Base-by-base conservation (phyloP, 768 basidiomycete genomes). In the Boletus bicolor region DNA sequence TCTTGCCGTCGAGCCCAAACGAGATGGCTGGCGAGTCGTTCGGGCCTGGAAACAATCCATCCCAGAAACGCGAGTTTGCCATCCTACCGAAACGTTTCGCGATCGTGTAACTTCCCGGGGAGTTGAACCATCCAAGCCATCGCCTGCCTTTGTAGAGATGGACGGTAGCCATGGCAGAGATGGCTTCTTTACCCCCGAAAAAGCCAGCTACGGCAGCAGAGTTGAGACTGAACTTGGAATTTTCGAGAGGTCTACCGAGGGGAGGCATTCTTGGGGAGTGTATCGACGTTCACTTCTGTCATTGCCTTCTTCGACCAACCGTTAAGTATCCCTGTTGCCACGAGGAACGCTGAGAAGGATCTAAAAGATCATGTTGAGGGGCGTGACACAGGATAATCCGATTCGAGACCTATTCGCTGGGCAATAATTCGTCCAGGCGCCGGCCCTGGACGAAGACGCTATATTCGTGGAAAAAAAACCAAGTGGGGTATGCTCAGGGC, bases 121-220 rank as follows among this genome's bases (percentile, higher is more conserved):
- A 68, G 26, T 74, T 74, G 46, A 60, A 75, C 69, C 68, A 75
- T 1, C 73, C 73, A 5, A 74, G 55, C 66, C 64, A 75, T 19
- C 61, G 66, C 50, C 70, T 61, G 5, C 70, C 70, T 35, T 44
- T 17, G 48, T 65, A 70, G 5, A 74, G 44, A 44, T 73, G 68
- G 24, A 74, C 66, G 4, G 64, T 66, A 10, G 66, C 60, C 70
- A 74, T 74, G 17, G 73, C 72, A 9, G 68, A 58, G 35, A 74
- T 60, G n/a, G 73, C 72, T 49, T 74, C 74, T 19, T 75, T 62
- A 6, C 73, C 72, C 3, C 74, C 74, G 6, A 74, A 73, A 36
- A 75, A 68, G 8, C 72, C 73, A 8, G 72, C 69, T 9, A 74
- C 61, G 5, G 70, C 73, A 7, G 70, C 62, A 0, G 66, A 44